These are phyloP conservation scores for Mucor lusitanicus DNA, from an alignment of 371 early-diverging fungal genomes.

Conservation along the genomic window DNA sequence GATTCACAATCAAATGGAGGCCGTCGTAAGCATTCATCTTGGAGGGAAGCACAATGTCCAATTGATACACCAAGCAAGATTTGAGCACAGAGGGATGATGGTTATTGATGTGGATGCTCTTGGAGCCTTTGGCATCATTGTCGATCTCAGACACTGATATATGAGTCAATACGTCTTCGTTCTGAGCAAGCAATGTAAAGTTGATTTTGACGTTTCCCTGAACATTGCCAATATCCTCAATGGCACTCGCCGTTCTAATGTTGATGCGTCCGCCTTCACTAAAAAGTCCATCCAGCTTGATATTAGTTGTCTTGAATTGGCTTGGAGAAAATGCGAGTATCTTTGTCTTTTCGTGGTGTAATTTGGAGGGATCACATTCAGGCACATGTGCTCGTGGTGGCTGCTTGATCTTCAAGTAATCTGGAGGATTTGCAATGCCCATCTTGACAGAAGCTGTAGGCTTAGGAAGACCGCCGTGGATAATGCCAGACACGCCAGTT, in stretches of 20 bases:
- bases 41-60: conserved; percentile 7
- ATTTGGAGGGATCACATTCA: background rate
- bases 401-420: conserved; percentile 4
- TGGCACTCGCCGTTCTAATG: background rate
- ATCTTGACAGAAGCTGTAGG: background rate
- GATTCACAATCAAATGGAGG: background rate
- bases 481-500: background rate
- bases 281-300: conserved; percentile 13
- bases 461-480: background rate
- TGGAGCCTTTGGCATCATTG: background rate
- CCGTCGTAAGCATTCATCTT: background rate
- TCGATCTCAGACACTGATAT: background rate
- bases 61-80: no score
- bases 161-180: background rate
- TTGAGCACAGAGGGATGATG: no score
- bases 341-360: conserved; percentile 1
- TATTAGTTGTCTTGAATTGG: background rate
- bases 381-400: conserved; percentile 2
- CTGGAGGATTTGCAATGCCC: conserved; percentile 2
- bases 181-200: conserved; percentile 8
- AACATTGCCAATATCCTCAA: background rate
- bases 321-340: background rate
- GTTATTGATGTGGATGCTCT: background rate
- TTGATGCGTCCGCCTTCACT: conserved; percentile 7
- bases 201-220: conserved; percentile 2